A percentile compares a stretch with the other conserved stretches of the same genome.
Evolutionary conservation across 139 green algal genomes (phyloP).

Genomic region (Monoraphidium neglectum): DNA sequence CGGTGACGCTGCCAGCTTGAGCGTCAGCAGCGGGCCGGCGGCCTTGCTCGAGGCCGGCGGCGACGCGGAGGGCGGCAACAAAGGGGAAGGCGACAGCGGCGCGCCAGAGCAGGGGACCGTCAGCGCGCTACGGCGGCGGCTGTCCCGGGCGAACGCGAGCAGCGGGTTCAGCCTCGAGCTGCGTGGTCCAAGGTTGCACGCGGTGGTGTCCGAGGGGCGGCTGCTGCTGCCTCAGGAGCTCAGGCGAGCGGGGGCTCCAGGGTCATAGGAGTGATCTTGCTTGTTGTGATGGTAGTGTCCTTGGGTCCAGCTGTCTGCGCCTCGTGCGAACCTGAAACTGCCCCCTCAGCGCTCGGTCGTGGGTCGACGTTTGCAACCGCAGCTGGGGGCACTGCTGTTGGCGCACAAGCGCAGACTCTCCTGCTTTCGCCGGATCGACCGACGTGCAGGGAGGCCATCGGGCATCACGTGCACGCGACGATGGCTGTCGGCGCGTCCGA

Average conservation of each 20-base stretch:
- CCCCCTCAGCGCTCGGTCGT: not conserved
- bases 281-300: not conserved
- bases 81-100: not conserved
- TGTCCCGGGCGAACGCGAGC: conserved; percentile 15
- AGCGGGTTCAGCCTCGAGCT: conserved; percentile 33
- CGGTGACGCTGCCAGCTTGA: not conserved
- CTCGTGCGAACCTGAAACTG: not conserved
- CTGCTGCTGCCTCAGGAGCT: conserved; percentile 38
- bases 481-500: conserved; percentile 1
- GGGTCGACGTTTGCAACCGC: not conserved
- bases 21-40: not conserved
- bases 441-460: conserved; percentile 31
- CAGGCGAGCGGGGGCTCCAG: conserved; percentile 12
- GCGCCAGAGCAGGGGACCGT: not conserved
- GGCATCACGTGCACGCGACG: conserved; percentile 21
- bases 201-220: conserved; percentile 32
- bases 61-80: not conserved
- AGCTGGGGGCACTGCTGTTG: conserved; percentile 13
- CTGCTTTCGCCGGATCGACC: not conserved
- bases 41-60: not conserved
- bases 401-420: not conserved
- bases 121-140: conserved; percentile 8
- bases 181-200: conserved; percentile 1
- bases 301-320: not conserved
- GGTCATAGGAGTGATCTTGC: not conserved